Evolutionary conservation across 768 basidiomycete species (phyloP).

Genomic region (Leccinum uliginosum): DNA sequence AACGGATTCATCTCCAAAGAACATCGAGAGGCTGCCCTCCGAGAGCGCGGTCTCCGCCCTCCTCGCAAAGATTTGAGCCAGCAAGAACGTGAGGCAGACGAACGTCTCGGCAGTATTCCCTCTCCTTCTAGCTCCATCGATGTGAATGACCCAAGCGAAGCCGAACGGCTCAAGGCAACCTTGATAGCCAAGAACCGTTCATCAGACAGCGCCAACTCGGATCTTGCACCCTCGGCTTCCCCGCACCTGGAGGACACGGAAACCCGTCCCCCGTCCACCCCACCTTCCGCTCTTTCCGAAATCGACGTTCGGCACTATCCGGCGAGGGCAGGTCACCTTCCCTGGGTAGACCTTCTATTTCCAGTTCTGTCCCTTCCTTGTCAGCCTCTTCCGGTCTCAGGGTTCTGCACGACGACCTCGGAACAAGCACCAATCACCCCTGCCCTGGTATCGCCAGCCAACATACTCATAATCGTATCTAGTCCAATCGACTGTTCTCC

Average conservation of each 20-base stretch:
- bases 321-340: constrained; percentile 5
- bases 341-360: constrained; percentile 20
- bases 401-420: constrained; percentile 26
- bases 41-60: constrained; percentile 56
- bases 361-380: constrained; percentile 19
- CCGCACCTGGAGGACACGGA: neutral
- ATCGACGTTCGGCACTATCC: constrained; percentile 1
- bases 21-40: constrained; percentile 48
- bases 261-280: neutral
- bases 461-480: constrained; percentile 17
- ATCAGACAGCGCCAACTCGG: constrained; percentile 25
- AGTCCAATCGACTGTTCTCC: constrained; percentile 5
- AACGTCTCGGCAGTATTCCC: constrained; percentile 37
- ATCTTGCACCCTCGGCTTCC: neutral
- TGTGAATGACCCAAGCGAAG: constrained; percentile 36
- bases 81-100: constrained; percentile 39
- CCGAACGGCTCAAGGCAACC: constrained; percentile 45
- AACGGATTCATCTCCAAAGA: constrained; percentile 22
- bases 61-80: constrained; percentile 34
- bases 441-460: neutral
- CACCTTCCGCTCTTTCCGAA: constrained; percentile 1
- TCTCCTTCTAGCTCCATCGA: constrained; percentile 20
- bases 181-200: too few species aligned
- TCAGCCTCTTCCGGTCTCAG: constrained; percentile 25
- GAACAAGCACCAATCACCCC: constrained; percentile 16